Conservation (phyloP, 805 yeast species). For the Candida namnaoensis region DNA sequence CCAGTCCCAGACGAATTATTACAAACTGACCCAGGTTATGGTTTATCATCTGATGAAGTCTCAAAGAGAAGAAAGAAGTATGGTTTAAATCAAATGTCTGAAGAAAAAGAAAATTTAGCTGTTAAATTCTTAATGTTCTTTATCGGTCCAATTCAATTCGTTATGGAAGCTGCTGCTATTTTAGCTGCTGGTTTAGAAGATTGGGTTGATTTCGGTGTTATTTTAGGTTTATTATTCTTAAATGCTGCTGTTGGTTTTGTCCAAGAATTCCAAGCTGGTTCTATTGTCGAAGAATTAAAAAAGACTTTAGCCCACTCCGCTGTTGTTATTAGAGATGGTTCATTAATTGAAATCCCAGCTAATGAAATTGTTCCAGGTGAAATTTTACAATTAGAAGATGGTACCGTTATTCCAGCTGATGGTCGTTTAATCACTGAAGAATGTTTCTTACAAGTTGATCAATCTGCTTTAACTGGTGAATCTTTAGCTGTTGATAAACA, state of each 20-base stretch:
- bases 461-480: slow-evolving; percentile 97
- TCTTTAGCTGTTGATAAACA: slow-evolving; percentile 92
- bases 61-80: slow-evolving; percentile 78
- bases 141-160: slow-evolving; percentile 94
- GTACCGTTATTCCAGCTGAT: slow-evolving; percentile 88
- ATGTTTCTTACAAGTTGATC: slow-evolving; percentile 84
- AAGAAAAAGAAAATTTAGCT: slow-evolving; percentile 73
- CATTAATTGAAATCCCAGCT: slow-evolving; percentile 65
- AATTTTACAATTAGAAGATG: slow-evolving; percentile 85
- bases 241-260: slow-evolving; percentile 94
- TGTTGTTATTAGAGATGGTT: slow-evolving; percentile 76
- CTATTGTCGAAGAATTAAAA: slow-evolving; percentile 93
- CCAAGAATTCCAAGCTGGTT: slow-evolving; percentile 97
- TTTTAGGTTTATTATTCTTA: slow-evolving; percentile 75
- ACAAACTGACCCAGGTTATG: slow-evolving; percentile 71
- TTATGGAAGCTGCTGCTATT: slow-evolving; percentile 94
- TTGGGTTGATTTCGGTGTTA: slow-evolving; percentile 99
- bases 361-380: slow-evolving; percentile 94
- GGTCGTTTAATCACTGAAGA: slow-evolving; percentile 85
- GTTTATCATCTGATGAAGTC: slow-evolving; percentile 76
- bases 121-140: slow-evolving; percentile 81
- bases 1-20: slow-evolving; percentile 82
- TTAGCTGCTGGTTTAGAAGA: slow-evolving; percentile 94
- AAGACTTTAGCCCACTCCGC: slow-evolving; percentile 92
- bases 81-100: slow-evolving; percentile 88